Evolutionary conservation across 2,329 filamentous ascomycete genomes (phyloP).

Genomic region (Diplocarpon rosae): DNA sequence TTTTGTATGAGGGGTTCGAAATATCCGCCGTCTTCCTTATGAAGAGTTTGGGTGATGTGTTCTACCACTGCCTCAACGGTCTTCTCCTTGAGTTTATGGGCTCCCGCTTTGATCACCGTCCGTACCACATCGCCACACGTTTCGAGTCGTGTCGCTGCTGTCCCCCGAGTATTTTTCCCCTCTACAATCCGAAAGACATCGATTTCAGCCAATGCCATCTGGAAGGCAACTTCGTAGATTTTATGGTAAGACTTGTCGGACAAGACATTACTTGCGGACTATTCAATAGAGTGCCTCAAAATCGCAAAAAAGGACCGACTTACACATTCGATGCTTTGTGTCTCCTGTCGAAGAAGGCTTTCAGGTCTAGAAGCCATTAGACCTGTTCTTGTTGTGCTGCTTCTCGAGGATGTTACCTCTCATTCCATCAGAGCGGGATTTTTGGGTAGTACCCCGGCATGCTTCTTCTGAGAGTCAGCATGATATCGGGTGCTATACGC

Average conservation of each 20-base stretch:
- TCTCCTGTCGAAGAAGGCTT: conserved; percentile 21
- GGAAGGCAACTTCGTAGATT: conserved; percentile 73
- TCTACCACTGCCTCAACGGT: conserved; percentile 70
- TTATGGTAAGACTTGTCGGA: conserved; percentile 70
- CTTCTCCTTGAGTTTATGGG: conserved; percentile 58
- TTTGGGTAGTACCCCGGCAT: neutral
- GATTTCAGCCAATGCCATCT: conserved; percentile 57
- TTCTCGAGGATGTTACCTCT: conserved; percentile 7
- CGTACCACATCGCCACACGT: conserved; percentile 63
- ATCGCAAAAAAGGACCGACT: neutral
- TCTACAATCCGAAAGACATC: conserved; percentile 42
- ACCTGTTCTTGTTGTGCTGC: neutral
- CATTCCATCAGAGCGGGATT: conserved; percentile 7
- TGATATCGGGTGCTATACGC: neutral
- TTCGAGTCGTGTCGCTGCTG: conserved; percentile 46
- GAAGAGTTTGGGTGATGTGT: conserved; percentile 69
- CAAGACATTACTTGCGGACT: conserved; percentile 32
- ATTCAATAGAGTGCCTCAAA: too few species aligned
- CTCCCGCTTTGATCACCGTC: conserved; percentile 57
- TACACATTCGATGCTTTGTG: conserved; percentile 23
- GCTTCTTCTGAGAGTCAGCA: neutral
- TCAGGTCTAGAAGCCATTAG: conserved; percentile 19
- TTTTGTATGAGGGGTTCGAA: conserved; percentile 61
- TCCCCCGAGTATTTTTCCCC: conserved; percentile 38
- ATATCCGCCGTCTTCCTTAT: conserved; percentile 47